Evolutionary conservation across 371 early-diverging fungal genomes (phyloP).

Genomic region (Mucor plumbeus): DNA sequence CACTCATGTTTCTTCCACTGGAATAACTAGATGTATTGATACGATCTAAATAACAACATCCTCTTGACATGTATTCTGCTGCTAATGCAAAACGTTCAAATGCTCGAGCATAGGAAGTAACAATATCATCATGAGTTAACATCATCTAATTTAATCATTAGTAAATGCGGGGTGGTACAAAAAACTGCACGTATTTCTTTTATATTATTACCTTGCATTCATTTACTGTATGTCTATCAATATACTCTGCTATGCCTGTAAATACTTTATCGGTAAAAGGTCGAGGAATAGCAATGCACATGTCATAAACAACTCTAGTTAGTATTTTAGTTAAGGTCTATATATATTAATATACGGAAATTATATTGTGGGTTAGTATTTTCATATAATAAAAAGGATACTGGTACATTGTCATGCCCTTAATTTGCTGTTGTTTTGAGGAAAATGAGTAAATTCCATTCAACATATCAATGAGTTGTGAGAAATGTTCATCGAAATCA

Average conservation of each 20-base stretch:
- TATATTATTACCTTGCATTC: slow-evolving; percentile 56
- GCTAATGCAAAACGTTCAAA: slow-evolving; percentile 77
- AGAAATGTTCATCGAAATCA: slow-evolving; percentile 65
- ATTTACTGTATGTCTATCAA: slow-evolving; percentile 61
- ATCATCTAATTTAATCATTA: slow-evolving; percentile 46
- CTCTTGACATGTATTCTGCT: slow-evolving; percentile 62
- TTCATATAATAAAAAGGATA: slow-evolving; percentile 35
- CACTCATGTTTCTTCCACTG: slow-evolving; percentile 40
- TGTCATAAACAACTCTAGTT: slow-evolving; percentile 49
- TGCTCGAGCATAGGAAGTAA: slow-evolving; percentile 72
- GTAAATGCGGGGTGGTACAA: not conserved
- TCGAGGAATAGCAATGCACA: slow-evolving; percentile 81
- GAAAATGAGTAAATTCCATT: slow-evolving; percentile 63
- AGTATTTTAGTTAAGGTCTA: slow-evolving; percentile 1
- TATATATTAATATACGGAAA: slow-evolving; percentile 2
- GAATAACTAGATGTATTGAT: slow-evolving; percentile 43
- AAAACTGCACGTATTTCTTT: not conserved
- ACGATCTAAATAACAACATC: slow-evolving; percentile 81
- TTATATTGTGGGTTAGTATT: slow-evolving; percentile 7
- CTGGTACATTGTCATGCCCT: slow-evolving; percentile 80
- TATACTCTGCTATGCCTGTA: slow-evolving; percentile 70
- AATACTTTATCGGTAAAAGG: slow-evolving; percentile 76
- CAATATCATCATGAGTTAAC: slow-evolving; percentile 69
- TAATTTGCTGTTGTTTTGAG: slow-evolving; percentile 47
- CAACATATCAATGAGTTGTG: slow-evolving; percentile 56